Evolutionary conservation across 345 rosid species (phyloP).

Genomic region (Psidium guajava): DNA sequence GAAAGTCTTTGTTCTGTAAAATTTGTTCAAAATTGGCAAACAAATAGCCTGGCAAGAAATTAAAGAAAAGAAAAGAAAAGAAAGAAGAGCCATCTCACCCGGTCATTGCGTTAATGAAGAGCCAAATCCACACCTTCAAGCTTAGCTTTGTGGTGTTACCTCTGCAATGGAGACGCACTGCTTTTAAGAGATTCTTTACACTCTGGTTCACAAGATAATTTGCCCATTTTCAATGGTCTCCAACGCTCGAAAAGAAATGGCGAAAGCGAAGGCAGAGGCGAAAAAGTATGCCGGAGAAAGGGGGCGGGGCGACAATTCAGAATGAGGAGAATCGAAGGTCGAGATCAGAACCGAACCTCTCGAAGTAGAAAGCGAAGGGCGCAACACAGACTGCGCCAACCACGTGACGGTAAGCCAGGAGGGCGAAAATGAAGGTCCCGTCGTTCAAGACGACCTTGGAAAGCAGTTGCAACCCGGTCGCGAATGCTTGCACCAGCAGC

Average conservation of each 20-base stretch:
- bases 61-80: background rate
- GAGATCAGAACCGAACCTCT: slow-evolving; percentile 13
- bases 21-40: background rate
- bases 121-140: slow-evolving; percentile 23
- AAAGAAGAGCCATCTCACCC: slow-evolving; percentile 16
- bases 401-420: slow-evolving; percentile 34
- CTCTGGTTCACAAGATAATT: too few species aligned
- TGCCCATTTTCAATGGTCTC: too few species aligned
- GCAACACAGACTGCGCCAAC: slow-evolving; percentile 32
- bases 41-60: background rate
- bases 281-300: too few species aligned
- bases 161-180: too few species aligned
- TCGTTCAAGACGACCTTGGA: slow-evolving; percentile 14
- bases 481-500: slow-evolving; percentile 30
- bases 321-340: background rate
- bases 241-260: too few species aligned
- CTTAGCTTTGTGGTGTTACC: background rate
- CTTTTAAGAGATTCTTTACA: too few species aligned
- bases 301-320: background rate
- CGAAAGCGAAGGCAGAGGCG: too few species aligned
- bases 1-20: background rate
- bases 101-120: slow-evolving; percentile 22
- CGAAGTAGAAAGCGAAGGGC: slow-evolving; percentile 32
- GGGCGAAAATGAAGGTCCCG: slow-evolving; percentile 26
- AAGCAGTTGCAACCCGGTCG: slow-evolving; percentile 29